Evolutionary conservation across 208 protist genomes (phyloP), one percentile per base, ranked within the genome.

Genomic region (Naegleria lovaniensis): DNA sequence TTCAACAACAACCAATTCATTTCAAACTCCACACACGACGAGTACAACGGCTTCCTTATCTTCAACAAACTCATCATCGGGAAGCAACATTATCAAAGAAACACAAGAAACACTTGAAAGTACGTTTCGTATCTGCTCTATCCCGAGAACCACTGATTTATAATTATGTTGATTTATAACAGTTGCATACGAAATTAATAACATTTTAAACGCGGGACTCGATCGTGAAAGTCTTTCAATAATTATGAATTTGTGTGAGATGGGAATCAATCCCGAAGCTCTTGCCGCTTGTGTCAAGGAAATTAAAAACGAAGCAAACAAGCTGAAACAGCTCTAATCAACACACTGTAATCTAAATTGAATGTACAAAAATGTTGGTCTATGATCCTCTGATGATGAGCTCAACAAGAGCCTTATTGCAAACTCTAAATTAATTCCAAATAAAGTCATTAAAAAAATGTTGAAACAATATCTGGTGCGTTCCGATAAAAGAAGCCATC

Each of bases 181-280:
- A 85, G 83, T 85, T n/a, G 83, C 83, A 33, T 43, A 85, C 11
- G 83, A 85, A 48, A 39, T 85, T 13, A 85, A 43, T 43, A 40
- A 85, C 4, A 29, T 85, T 43, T 48, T 85, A 43, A 43, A 43
- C 0, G 33, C 83, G 7, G 83, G 83, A 48, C 38, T 85, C 22
- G 83, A 85, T 48, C 13, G 83, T 22, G 83, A 85, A 43, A 85
- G 83, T 48, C 25, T 85, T 43, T 40, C 83, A 22, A 85, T 85
- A 22, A 22, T 85, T 25, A 85, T 85, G 83, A 85, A 85, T 85
- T 39, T 85, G 11, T 48, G 33, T 48, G 83, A 85, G n/a, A 38
- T 85, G 40, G 83, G 83, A 39, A 33, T 85, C 29, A 85, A 85
- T 43, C 83, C 83, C 41, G 83, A 85, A 48, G 83, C 83, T 25